Conservation (phyloP, 768 basidiomycete species). For the Pleurotus ostreatus region DNA sequence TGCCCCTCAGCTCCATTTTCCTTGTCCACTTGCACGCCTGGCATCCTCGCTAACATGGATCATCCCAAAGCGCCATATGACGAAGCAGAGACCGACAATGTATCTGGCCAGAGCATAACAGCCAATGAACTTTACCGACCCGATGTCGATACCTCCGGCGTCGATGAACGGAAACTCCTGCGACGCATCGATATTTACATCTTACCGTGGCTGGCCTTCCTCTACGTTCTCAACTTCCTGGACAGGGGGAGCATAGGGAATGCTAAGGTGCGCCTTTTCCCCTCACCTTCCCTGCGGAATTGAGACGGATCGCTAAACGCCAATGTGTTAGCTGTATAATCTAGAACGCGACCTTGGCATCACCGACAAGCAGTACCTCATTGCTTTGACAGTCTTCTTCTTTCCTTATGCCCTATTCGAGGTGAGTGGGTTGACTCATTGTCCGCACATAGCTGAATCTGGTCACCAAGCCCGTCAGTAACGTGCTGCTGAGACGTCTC, state of each 20-base stretch:
- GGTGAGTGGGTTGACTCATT: constrained; percentile 27
- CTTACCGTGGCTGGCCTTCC: constrained; percentile 70
- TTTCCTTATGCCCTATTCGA: constrained; percentile 71
- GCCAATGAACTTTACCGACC: constrained; percentile 35
- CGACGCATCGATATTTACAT: constrained; percentile 63
- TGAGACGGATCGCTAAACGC: not conserved
- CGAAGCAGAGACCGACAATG: not conserved
- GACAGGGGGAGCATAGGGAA: constrained; percentile 69
- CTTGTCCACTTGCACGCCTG: not conserved
- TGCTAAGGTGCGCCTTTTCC: constrained; percentile 47
- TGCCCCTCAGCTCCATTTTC: not conserved
- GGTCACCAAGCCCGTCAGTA: constrained; percentile 50
- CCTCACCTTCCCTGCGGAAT: not conserved
- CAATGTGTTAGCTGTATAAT: constrained; percentile 45
- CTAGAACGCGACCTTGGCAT: constrained; percentile 55
- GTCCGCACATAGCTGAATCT: constrained; percentile 7
- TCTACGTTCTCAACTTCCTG: constrained; percentile 75
- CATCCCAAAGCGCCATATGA: not conserved
- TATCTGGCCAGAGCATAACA: not conserved
- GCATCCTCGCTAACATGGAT: not conserved
- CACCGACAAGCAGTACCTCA: constrained; percentile 60
- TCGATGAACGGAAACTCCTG: constrained; percentile 53
- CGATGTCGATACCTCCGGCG: constrained; percentile 44
- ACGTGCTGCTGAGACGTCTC: constrained; percentile 53
- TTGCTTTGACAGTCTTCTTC: constrained; percentile 73